A percentile compares a stretch with the other conserved stretches of the same genome.
Conservation (phyloP, 2,329 filamentous ascomycete genomes). For the Xylaria sp. region DNA sequence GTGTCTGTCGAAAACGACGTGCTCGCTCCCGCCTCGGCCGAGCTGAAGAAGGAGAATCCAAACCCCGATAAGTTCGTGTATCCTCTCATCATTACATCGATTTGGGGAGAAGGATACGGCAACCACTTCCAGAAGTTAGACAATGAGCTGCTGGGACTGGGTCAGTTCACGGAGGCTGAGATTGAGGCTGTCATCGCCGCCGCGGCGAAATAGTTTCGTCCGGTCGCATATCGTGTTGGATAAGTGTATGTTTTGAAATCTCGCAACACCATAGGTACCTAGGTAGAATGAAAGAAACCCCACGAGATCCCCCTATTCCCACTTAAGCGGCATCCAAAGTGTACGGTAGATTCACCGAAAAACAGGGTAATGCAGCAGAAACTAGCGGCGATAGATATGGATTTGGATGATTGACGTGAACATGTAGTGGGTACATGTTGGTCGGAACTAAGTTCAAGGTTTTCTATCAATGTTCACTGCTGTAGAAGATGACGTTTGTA, state of each 20-base stretch:
- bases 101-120: constrained; percentile 52
- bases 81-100: constrained; percentile 47
- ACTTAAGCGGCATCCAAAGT: not conserved
- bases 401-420: not conserved
- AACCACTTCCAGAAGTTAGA: constrained; percentile 48
- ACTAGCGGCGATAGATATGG: not conserved
- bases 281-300: not conserved
- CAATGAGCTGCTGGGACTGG: constrained; percentile 55
- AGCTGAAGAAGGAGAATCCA: constrained; percentile 48
- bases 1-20: constrained; percentile 46
- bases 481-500: constrained; percentile 27
- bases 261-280: not conserved
- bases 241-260: not conserved
- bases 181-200: constrained; percentile 42
- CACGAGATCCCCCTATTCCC: too few relatives aligned
- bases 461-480: not conserved
- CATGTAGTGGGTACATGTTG: not conserved
- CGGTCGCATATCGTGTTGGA: not conserved
- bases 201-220: constrained; percentile 18
- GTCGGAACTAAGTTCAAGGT: not conserved
- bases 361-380: not conserved
- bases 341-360: not conserved
- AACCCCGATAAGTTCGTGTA: constrained; percentile 42
- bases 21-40: constrained; percentile 46
- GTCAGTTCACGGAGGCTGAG: constrained; percentile 49